Conservation (phyloP, 495 filamentous ascomycete genomes). For the Parmelia sp. region DNA sequence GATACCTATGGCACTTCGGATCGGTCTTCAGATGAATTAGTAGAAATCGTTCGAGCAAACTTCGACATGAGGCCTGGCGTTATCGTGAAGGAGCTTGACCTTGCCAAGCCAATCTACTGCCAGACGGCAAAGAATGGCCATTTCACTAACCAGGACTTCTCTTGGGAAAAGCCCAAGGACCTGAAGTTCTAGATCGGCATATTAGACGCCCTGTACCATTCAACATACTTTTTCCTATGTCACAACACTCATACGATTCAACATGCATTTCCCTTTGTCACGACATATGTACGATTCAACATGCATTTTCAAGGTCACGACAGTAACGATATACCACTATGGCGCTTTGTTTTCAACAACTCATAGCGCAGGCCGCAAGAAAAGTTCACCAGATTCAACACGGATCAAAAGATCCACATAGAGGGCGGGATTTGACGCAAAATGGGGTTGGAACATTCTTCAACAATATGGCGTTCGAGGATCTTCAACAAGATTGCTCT, state of each 20-base stretch:
- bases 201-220: constrained; percentile 19
- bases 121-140: constrained; percentile 98
- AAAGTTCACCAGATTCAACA: constrained; percentile 27
- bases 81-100: constrained; percentile 95
- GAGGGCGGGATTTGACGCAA: constrained; percentile 9
- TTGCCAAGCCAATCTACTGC: constrained; percentile 94
- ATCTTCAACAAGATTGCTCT: not conserved
- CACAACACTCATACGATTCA: constrained; percentile 30
- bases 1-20: constrained; percentile 77
- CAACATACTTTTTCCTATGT: constrained; percentile 23
- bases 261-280: constrained; percentile 29
- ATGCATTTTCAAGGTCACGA: constrained; percentile 34
- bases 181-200: constrained; percentile 66
- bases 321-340: constrained; percentile 41
- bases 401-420: constrained; percentile 21
- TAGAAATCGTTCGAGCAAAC: constrained; percentile 87
- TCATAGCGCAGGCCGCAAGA: constrained; percentile 29
- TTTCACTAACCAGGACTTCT: constrained; percentile 97
- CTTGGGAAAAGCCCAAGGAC: constrained; percentile 95
- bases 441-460: constrained; percentile 15
- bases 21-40: constrained; percentile 70
- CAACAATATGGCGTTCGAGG: constrained; percentile 4
- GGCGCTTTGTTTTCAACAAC: constrained; percentile 58
- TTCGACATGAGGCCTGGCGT: constrained; percentile 97
- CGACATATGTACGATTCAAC: constrained; percentile 27